phyloP scores from a whole-genome alignment of 2,329 filamentous ascomycete species.

The Penicillium crustosum region DNA sequence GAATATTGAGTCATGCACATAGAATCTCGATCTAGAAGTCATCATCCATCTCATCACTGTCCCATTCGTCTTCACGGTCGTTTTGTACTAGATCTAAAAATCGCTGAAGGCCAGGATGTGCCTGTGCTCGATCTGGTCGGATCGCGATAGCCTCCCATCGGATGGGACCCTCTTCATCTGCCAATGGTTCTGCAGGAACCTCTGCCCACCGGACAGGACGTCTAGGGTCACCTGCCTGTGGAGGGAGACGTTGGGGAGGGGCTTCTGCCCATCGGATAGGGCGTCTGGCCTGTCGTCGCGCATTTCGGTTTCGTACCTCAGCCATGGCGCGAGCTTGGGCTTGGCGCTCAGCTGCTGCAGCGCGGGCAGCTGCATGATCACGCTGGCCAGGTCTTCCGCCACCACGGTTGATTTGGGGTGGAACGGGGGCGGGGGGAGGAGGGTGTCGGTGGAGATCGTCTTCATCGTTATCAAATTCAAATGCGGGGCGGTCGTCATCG shows the following conservation, averaged over 20 bases:
- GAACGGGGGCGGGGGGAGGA: conserved; percentile 43
- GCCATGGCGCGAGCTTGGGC: conserved; percentile 43
- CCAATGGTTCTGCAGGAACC: neutral
- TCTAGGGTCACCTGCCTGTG: conserved; percentile 3
- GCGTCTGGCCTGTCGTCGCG: neutral
- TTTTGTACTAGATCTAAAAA: conserved; percentile 54
- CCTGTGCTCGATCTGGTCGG: conserved; percentile 7
- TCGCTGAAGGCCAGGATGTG: conserved; percentile 46
- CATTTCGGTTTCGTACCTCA: conserved; percentile 34
- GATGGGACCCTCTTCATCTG: neutral
- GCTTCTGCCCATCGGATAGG: conserved; percentile 1
- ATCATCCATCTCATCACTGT: conserved; percentile 58
- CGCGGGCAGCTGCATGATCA: conserved; percentile 36
- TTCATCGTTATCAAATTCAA: conserved; percentile 29
- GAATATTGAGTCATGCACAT: neutral
- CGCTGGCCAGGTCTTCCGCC: conserved; percentile 29
- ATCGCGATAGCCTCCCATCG: conserved; percentile 1
- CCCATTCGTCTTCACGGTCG: conserved; percentile 60
- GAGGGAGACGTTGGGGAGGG: conserved; percentile 13
- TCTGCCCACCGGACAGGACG: conserved; percentile 5
- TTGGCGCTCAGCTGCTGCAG: conserved; percentile 40
- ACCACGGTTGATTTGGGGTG: conserved; percentile 35
- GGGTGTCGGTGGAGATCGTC: conserved; percentile 31
- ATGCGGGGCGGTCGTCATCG: conserved; percentile 29
- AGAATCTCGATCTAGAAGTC: conserved; percentile 24